Evolutionary conservation across 2,329 filamentous ascomycete genomes (phyloP), one percentile per base, ranked within the genome.

Genomic region (Colletotrichum godetiae): DNA sequence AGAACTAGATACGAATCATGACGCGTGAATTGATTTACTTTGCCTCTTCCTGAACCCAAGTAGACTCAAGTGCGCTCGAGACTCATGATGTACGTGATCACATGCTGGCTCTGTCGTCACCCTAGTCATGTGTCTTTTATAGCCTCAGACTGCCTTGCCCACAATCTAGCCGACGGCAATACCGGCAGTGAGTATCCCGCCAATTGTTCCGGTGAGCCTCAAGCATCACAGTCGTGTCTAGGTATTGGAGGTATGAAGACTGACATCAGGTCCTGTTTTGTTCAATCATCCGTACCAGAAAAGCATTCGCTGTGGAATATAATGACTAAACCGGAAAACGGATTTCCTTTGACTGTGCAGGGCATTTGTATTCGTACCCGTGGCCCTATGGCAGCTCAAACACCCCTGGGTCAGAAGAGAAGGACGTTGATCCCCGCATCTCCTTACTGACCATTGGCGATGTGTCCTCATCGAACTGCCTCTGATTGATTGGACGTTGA

Each of bases 1-100:
- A 22, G 42, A 72, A 46, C 53, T 72, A 71, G 62, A 31, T 59
- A 72, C 59, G 33, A 72, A 56, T 59, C 56, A 72, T 49, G 42
- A 72, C 24, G 46, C 27, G 62, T 58, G 59, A 69, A 35, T 22
- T 24, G 27, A 11, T 10, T 5, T 6, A 24, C 8, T 6, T 33
- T 12, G 7, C 8, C 15, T 52, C 29, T 27, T 22, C 27, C 6
- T 19, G 15, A 6, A n/a, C 19, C 42, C 7, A n/a, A 46, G 27
- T 29, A 15, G 35, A 42, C 15, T 15, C 35, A 12, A 15, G 15
- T 42, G 35, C 13, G 35, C 35, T 6, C 13, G 15, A 42, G 35
- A 42, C 35, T 15, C 35, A 15, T 15, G 42, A 46, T 46, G 19
- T 19, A n/a, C 42, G 7, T n/a, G 7, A 46, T 19, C 1, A 15